Evolutionary conservation across 176 grass and related monocot species (phyloP).

Genomic region (Saccharum officinarum): DNA sequence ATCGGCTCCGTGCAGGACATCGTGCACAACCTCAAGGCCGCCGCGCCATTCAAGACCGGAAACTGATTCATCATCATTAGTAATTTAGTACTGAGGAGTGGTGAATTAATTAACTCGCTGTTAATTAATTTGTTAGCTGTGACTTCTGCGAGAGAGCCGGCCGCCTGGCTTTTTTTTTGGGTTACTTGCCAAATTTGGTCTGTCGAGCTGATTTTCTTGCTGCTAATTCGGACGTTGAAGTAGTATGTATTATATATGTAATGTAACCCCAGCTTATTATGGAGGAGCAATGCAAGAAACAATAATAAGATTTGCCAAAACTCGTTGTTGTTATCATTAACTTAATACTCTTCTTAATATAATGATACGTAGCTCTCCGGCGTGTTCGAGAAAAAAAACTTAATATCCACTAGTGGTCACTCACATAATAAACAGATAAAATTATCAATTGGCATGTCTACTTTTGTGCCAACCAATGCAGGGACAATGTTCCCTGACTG

Average conservation of each 20-base stretch:
- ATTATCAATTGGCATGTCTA: neutral
- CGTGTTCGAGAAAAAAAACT: too few species aligned
- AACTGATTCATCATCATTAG: conserved; percentile 26
- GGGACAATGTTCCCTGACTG: neutral
- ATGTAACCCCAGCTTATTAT: conserved; percentile 1
- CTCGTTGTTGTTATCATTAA: too few species aligned
- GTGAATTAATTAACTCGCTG: conserved; percentile 2
- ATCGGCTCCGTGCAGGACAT: conserved; percentile 91
- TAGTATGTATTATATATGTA: neutral
- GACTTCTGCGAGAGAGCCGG: neutral
- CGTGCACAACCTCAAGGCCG: conserved; percentile 83
- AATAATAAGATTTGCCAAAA: neutral
- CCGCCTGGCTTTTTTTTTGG: neutral
- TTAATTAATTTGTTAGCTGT: conserved; percentile 32
- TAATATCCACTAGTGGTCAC: too few species aligned
- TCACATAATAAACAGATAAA: neutral
- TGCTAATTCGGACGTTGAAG: conserved; percentile 1
- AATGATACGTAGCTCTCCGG: too few species aligned
- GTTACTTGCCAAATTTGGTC: neutral
- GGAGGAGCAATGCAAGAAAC: neutral
- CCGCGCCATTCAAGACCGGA: conserved; percentile 63
- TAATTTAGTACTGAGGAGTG: neutral
- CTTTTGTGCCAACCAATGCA: neutral
- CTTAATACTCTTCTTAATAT: too few species aligned
- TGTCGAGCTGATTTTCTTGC: conserved; percentile 5